A percentile compares a stretch with the other conserved stretches of the same genome.
These are phyloP conservation scores for Fusarium equiseti DNA, from an alignment of 2,329 filamentous ascomycete species.

Conservation along the genomic window DNA sequence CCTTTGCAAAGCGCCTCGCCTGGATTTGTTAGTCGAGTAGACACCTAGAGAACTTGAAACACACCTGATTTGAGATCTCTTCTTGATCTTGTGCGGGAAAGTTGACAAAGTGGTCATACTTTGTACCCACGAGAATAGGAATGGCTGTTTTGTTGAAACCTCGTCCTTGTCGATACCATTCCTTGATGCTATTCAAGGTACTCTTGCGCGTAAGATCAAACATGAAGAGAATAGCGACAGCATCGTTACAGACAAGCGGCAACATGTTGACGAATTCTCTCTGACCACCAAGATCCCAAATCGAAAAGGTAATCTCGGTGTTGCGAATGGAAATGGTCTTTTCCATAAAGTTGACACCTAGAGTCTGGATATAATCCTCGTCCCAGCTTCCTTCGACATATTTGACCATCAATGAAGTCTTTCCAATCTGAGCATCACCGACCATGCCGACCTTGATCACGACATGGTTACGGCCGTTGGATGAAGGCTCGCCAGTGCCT, in stretches of 20 bases:
- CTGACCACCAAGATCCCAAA: constrained; percentile 98
- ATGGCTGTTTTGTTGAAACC: constrained; percentile 99
- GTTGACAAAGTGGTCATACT: constrained; percentile 99
- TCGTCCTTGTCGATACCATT: constrained; percentile 97
- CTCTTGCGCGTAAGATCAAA: constrained; percentile 98
- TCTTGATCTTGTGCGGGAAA: constrained; percentile 97
- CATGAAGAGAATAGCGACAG: constrained; percentile 99
- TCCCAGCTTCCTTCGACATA: constrained; percentile 99
- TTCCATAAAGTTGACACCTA: constrained; percentile 99
- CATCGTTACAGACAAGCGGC: constrained; percentile 98
- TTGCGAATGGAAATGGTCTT: constrained; percentile 99
- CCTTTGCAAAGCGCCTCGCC: constrained; percentile 96
- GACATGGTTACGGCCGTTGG: constrained; percentile 75
- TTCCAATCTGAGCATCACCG: constrained; percentile 97
- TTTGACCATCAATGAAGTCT: constrained; percentile 99
- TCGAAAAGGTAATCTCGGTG: constrained; percentile 99
- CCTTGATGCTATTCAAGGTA: constrained; percentile 98
- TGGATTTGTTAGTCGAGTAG: constrained; percentile 53
- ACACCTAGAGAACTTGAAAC: constrained; percentile 10
- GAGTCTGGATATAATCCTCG: constrained; percentile 98
- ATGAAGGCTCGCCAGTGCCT: constrained; percentile 51
- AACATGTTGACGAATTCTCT: constrained; percentile 99
- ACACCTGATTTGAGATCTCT: constrained; percentile 95
- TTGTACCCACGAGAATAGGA: constrained; percentile 95
- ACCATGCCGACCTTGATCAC: constrained; percentile 99